These are phyloP conservation scores for Aureobasidium sp. DNA, from an alignment of 2,329 filamentous ascomycete species.

Conservation along the genomic window DNA sequence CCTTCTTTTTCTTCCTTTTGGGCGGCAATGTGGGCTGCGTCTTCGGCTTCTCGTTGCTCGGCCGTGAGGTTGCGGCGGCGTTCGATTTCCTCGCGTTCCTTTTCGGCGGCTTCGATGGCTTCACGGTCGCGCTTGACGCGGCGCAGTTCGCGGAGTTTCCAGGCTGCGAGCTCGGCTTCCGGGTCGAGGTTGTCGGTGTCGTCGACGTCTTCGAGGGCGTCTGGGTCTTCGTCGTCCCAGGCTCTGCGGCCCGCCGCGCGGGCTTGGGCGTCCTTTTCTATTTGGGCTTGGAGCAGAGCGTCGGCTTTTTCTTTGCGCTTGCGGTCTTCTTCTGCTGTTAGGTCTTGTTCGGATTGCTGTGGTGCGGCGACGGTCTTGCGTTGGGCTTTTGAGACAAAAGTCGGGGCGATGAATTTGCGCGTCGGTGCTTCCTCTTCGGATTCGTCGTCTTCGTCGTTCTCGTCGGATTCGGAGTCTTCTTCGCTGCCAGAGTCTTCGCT, in stretches of 20 bases:
- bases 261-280: constrained; percentile 72
- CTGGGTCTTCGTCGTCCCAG: constrained; percentile 66
- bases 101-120: constrained; percentile 75
- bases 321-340: constrained; percentile 44
- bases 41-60: constrained; percentile 79
- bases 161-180: constrained; percentile 81
- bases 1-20: constrained; percentile 70
- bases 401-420: constrained; percentile 55
- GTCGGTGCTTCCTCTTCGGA: constrained; percentile 53
- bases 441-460: constrained; percentile 46
- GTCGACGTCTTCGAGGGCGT: constrained; percentile 65
- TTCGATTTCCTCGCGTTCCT: constrained; percentile 82
- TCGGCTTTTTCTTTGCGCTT: constrained; percentile 66
- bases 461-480: constrained; percentile 19
- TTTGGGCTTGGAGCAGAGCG: constrained; percentile 78
- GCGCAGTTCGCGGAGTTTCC: constrained; percentile 87
- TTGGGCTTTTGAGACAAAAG: constrained; percentile 59
- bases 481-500: constrained; percentile 33
- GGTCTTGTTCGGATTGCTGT: constrained; percentile 24
- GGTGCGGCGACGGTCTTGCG: constrained; percentile 38
- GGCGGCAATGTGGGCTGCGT: constrained; percentile 65
- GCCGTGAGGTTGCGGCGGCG: constrained; percentile 77
- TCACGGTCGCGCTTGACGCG: constrained; percentile 82
- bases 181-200: constrained; percentile 83
- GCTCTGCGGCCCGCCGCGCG: constrained; percentile 70